Evolutionary conservation across 2,329 filamentous ascomycete genomes (phyloP), one percentile per base, ranked within the genome.

Genomic region (Rachicladosporium sp.): DNA sequence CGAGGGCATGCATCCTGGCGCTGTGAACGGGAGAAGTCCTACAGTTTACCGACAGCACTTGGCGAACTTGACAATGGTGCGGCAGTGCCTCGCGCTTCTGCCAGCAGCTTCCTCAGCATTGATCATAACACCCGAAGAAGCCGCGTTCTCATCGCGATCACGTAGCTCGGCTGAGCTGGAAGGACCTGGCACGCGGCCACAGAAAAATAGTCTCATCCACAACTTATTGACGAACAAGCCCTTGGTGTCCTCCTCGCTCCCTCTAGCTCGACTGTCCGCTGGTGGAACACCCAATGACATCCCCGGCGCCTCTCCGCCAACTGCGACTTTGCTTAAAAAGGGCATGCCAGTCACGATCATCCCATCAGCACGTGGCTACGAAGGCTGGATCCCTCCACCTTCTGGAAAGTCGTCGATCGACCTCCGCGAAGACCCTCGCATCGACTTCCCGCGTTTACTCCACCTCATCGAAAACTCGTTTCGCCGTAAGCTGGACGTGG

Each of bases 211-310:
- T 0, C 68, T 98, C 1, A 91, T 98, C 34, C 87, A 98, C 62
- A 96, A 95, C 52, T 75, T 98, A 1, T 72, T 98, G 7, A 98
- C 91, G 2, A 91, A 98, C 62, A 93, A 94, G 54, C 89, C 91
- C 0, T 74, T 88, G 10, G 82, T 87, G 48, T 96, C 91, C 1
- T 91, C 91, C 1, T 98, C 91, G 1, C 68, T 98, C 0, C 91
- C 91, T 0, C 70, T 78, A 5, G 74, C 78, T 31, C 73, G 83
- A 36, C 71, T 86, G 27, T 54, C 58, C 2, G 54, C 62, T 1
- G 23, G 38, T 4, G 54, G 55, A 38, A 36, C 3, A 49, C 10
- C 32, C 6, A 27, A 32, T 11, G 12, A 29, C 27, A 19, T 34
- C 10, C 31, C 43, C 11, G 9, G 46, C 47, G n/a, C 54, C 9